A percentile compares a stretch with the other conserved stretches of the same genome.
Evolutionary conservation across 257 asterid species (phyloP).

Genomic region (Anisodus tanguticus): DNA sequence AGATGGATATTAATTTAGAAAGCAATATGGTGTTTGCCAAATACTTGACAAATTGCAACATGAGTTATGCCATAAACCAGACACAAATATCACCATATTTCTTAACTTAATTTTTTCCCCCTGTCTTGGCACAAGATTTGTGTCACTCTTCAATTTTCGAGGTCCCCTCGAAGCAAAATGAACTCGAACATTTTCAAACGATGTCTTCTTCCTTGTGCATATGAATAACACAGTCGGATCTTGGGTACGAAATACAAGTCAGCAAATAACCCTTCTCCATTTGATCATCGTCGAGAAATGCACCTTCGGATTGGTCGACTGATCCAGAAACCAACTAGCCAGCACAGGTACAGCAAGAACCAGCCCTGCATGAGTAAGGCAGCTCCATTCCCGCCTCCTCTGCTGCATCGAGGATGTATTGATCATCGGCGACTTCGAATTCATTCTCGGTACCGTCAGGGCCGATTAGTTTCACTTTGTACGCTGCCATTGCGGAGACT

Average conservation of each 20-base stretch:
- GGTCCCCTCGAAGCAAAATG: not conserved
- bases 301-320: conserved; percentile 52
- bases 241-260: conserved; percentile 48
- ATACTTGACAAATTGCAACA: conserved; percentile 10
- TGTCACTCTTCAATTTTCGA: not conserved
- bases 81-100: not conserved
- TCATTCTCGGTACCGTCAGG: conserved; percentile 48
- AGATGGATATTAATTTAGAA: not conserved
- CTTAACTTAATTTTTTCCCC: not conserved
- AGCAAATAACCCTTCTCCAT: conserved; percentile 48
- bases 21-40: not conserved
- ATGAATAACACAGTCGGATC: conserved; percentile 43
- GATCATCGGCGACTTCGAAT: conserved; percentile 47
- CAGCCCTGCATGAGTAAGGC: conserved; percentile 54
- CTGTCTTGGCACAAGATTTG: not conserved
- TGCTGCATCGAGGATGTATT: conserved; percentile 50
- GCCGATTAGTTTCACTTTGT: conserved; percentile 48
- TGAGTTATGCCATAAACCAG: conserved; percentile 8
- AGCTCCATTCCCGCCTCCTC: conserved; percentile 46
- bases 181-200: conserved; percentile 22
- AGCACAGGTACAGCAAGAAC: conserved; percentile 49
- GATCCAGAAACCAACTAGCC: conserved; percentile 41
- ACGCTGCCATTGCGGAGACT: conserved; percentile 40
- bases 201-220: conserved; percentile 52
- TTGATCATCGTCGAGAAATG: conserved; percentile 45